These are phyloP conservation scores for Moringa oleifera DNA, from an alignment of 345 rosid genomes.

Conservation along the genomic window DNA sequence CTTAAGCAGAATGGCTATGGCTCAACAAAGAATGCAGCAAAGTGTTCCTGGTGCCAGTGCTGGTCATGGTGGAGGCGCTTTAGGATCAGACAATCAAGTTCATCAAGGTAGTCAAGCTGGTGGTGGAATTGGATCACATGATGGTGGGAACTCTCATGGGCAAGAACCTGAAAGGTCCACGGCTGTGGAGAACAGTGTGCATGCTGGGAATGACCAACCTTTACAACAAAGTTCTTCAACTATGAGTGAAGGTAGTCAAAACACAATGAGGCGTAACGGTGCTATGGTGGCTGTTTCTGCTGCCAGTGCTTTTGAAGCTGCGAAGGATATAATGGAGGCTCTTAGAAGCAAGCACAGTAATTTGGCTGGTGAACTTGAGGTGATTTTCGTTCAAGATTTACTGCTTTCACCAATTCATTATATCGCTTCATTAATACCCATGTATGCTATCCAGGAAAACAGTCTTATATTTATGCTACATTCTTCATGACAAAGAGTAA, in stretches of 20 bases:
- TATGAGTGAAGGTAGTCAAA: constrained; percentile 52
- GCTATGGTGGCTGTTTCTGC: constrained; percentile 73
- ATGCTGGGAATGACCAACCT: constrained; percentile 67
- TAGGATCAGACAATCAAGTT: constrained; percentile 54
- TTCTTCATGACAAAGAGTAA: no score
- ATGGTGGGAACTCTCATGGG: constrained; percentile 72
- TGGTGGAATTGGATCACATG: constrained; percentile 63
- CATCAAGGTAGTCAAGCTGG: constrained; percentile 61
- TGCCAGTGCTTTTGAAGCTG: constrained; percentile 91
- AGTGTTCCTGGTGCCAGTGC: constrained; percentile 45
- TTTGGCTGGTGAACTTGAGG: constrained; percentile 98
- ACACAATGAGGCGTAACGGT: constrained; percentile 60
- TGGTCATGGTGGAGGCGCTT: constrained; percentile 51
- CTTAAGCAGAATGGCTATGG: constrained; percentile 65
- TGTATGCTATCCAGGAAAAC: not conserved
- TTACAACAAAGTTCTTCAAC: constrained; percentile 62
- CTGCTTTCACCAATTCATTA: not conserved
- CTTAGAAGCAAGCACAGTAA: constrained; percentile 93
- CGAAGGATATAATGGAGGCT: constrained; percentile 98
- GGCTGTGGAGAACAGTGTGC: constrained; percentile 44
- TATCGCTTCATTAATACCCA: not conserved
- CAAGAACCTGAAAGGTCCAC: constrained; percentile 82
- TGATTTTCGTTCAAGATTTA: constrained; percentile 20
- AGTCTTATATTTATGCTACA: not conserved
- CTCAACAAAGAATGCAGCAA: constrained; percentile 95